Percentiles rank a stretch among this genome's conserved stretches.
phyloP scores from a whole-genome alignment of 192 early-diverging fungal genomes.

The Piromyces sp. region DNA sequence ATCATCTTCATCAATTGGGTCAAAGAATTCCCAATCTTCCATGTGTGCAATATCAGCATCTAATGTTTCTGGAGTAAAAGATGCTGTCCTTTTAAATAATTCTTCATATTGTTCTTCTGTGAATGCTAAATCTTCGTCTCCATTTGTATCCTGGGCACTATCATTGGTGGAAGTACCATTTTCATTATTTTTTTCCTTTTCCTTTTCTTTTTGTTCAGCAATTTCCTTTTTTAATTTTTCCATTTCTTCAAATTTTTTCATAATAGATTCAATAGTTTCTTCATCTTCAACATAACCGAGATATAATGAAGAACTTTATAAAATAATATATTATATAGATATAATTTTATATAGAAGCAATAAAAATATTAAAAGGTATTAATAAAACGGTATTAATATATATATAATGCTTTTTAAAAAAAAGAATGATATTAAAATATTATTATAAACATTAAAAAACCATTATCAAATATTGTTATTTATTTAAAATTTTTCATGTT shows the following conservation, averaged over 20 bases:
- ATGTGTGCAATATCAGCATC: conserved; percentile 29
- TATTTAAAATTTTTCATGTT: too few species aligned
- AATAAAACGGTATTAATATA: too few species aligned
- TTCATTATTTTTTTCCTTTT: background rate
- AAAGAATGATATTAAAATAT: too few species aligned
- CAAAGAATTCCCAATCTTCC: conserved; percentile 51
- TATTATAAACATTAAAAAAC: too few species aligned
- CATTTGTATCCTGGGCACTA: background rate
- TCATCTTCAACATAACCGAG: conserved; percentile 94
- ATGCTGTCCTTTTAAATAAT: conserved; percentile 73
- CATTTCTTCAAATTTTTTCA: conserved; percentile 95
- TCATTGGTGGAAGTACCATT: background rate
- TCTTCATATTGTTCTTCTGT: conserved; percentile 70
- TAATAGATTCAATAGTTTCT: conserved; percentile 89
- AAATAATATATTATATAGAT: too few species aligned
- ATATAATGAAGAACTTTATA: conserved; percentile 33
- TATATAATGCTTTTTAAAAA: too few species aligned
- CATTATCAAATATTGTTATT: too few species aligned
- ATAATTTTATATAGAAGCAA: too few species aligned
- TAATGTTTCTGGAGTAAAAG: conserved; percentile 58
- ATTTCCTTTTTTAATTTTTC: conserved; percentile 75
- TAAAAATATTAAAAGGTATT: too few species aligned
- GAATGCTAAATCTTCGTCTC: conserved; percentile 20
- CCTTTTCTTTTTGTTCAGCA: conserved; percentile 7
- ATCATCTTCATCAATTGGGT: conserved; percentile 49